phyloP scores from a whole-genome alignment of 805 yeast genomes.

The Hanseniaspora guilliermondii region DNA sequence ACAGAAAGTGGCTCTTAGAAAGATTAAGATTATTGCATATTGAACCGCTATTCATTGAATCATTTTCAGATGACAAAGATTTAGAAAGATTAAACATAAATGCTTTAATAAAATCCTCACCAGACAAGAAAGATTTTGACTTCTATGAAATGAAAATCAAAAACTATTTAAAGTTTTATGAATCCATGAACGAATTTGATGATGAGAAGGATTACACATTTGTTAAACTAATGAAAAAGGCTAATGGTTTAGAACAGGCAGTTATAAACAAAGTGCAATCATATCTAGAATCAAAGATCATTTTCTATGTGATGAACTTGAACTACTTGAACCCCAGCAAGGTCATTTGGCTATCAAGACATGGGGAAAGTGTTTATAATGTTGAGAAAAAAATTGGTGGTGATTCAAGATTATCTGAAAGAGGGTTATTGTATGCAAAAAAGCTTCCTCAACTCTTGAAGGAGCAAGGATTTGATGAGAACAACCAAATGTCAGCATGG shows the following conservation, averaged over 20 bases:
- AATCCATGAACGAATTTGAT: slow-evolving; percentile 49
- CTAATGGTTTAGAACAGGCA: slow-evolving; percentile 48
- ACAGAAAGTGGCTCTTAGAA: slow-evolving; percentile 53
- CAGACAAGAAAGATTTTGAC: slow-evolving; percentile 64
- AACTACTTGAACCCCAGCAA: slow-evolving; percentile 69
- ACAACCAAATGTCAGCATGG: slow-evolving; percentile 68
- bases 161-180: slow-evolving; percentile 61
- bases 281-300: slow-evolving; percentile 82
- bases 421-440: slow-evolving; percentile 74
- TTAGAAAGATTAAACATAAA: slow-evolving; percentile 65
- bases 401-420: slow-evolving; percentile 68
- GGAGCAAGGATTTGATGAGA: slow-evolving; percentile 40
- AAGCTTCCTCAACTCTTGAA: slow-evolving; percentile 67
- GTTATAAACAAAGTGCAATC: slow-evolving; percentile 77
- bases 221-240: slow-evolving; percentile 76
- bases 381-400: slow-evolving; percentile 94
- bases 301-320: slow-evolving; percentile 88
- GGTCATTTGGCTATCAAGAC: slow-evolving; percentile 85
- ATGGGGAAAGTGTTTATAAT: slow-evolving; percentile 88
- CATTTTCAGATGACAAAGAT: slow-evolving; percentile 76
- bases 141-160: slow-evolving; percentile 42
- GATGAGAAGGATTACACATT: slow-evolving; percentile 58
- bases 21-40: slow-evolving; percentile 53
- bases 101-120: slow-evolving; percentile 79
- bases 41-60: slow-evolving; percentile 85